Evolutionary conservation across 352 stramenopile species (phyloP).

Genomic region (Globisporangium nunn): DNA sequence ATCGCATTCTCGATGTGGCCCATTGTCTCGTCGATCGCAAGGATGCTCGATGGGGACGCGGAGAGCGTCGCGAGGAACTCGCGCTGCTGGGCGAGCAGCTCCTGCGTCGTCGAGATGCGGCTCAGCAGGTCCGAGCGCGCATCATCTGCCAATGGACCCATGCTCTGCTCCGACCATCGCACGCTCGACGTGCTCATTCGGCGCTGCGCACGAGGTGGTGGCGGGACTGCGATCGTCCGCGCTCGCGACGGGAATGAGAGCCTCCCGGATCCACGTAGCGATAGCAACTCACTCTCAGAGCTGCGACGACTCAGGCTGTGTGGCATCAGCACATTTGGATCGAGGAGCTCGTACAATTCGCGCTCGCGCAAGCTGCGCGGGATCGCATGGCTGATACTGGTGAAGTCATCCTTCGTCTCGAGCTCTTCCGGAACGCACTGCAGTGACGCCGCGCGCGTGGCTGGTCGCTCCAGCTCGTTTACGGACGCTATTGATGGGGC

Average conservation of each 20-base stretch:
- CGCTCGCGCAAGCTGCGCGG: conserved; percentile 5
- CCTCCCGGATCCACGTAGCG: background rate
- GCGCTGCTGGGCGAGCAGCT: conserved; percentile 50
- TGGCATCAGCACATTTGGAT: conserved; percentile 18
- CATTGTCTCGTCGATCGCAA: conserved; percentile 38
- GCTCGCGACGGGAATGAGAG: background rate
- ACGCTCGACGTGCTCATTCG: background rate
- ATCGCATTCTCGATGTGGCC: conserved; percentile 38
- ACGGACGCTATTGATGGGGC: conserved; percentile 6
- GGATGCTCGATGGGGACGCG: conserved; percentile 45
- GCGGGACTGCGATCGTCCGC: background rate
- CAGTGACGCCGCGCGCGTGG: conserved; percentile 30
- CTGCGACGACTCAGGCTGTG: background rate
- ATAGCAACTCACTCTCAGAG: conserved; percentile 7
- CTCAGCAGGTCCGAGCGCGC: conserved; percentile 42
- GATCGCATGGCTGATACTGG: conserved; percentile 11
- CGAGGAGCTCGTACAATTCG: conserved; percentile 23
- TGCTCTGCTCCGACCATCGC: background rate
- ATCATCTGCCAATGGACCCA: background rate
- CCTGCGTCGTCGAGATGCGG: conserved; percentile 59
- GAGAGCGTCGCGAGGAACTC: conserved; percentile 32
- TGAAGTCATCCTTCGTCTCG: conserved; percentile 26
- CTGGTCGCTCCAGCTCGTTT: conserved; percentile 5
- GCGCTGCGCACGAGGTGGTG: background rate
- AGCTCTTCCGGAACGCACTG: conserved; percentile 39